These are phyloP conservation scores for Xylaria hypoxylon DNA, from an alignment of 2,329 filamentous ascomycete genomes.

Conservation along the genomic window DNA sequence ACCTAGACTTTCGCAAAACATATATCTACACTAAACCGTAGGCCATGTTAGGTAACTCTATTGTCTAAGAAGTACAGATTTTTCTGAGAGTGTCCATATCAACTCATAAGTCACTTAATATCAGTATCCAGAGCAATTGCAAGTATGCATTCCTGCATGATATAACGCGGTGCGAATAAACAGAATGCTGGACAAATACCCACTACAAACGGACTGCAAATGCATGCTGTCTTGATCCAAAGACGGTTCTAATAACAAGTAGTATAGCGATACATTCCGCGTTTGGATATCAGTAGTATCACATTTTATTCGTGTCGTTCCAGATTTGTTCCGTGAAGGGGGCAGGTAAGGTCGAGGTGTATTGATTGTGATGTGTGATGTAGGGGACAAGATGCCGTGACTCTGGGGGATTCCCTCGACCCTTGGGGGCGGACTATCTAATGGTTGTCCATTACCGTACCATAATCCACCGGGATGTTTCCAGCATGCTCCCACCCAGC, in stretches of 20 bases:
- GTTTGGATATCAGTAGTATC: slow-evolving; percentile 31
- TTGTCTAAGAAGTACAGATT: no score
- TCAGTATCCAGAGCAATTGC: background rate
- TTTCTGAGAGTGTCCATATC: no score
- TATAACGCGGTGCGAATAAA: slow-evolving; percentile 5
- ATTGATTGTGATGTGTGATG: slow-evolving; percentile 47
- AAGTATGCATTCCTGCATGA: slow-evolving; percentile 5
- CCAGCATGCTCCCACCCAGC: slow-evolving; percentile 33
- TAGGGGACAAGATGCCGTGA: slow-evolving; percentile 47
- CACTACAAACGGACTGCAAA: background rate
- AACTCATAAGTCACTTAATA: background rate
- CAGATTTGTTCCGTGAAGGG: slow-evolving; percentile 24
- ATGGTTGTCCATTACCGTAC: slow-evolving; percentile 38
- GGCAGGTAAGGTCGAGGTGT: slow-evolving; percentile 41
- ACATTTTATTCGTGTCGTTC: slow-evolving; percentile 30
- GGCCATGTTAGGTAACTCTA: background rate
- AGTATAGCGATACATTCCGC: slow-evolving; percentile 19
- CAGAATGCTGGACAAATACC: background rate
- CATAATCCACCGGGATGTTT: slow-evolving; percentile 41
- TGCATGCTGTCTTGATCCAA: slow-evolving; percentile 15
- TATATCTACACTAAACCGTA: background rate
- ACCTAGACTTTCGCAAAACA: no score
- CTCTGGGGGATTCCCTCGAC: slow-evolving; percentile 43
- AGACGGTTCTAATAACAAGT: slow-evolving; percentile 4
- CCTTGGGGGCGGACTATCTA: slow-evolving; percentile 40